Evolutionary conservation across 2,329 filamentous ascomycete genomes (phyloP).

Genomic region (Raffaelea deltoideospora): DNA sequence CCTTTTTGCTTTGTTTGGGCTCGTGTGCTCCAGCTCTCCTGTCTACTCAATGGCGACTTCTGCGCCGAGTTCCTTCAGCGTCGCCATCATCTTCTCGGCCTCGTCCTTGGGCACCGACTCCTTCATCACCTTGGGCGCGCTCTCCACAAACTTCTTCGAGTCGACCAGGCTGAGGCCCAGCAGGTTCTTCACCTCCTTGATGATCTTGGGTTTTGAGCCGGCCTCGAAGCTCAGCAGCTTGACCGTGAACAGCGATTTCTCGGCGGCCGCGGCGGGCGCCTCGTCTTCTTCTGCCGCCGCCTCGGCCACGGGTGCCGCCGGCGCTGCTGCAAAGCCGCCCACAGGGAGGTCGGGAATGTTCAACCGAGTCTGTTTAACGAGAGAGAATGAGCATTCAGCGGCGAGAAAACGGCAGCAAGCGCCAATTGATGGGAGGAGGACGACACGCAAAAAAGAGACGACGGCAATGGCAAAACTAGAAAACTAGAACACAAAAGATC

Average conservation of each 20-base stretch:
- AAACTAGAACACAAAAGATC: too few species aligned
- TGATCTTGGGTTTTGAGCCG: constrained; percentile 88
- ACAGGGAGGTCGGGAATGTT: constrained; percentile 98
- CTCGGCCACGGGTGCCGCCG: constrained; percentile 39
- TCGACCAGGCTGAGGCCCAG: constrained; percentile 92
- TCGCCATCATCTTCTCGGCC: constrained; percentile 91
- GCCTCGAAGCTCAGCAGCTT: constrained; percentile 88
- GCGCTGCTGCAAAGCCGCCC: constrained; percentile 65
- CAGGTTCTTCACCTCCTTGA: constrained; percentile 98
- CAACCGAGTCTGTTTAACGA: constrained; percentile 68
- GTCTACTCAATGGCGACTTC: constrained; percentile 80
- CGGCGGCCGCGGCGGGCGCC: constrained; percentile 74
- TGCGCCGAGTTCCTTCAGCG: constrained; percentile 84
- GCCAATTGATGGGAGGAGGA: too few species aligned
- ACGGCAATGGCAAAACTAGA: too few species aligned
- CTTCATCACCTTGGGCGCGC: constrained; percentile 96
- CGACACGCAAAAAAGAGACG: too few species aligned
- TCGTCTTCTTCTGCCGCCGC: constrained; percentile 73
- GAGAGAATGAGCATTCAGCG: too few species aligned
- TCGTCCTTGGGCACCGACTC: constrained; percentile 98
- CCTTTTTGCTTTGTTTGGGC: too few species aligned
- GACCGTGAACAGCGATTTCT: constrained; percentile 94
- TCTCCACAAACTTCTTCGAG: constrained; percentile 99
- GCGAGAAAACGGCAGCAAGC: not conserved
- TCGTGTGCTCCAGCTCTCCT: constrained; percentile 1